A percentile compares a stretch with the other conserved stretches of the same genome.
phyloP scores from a whole-genome alignment of 208 protist genomes.

The Leishmania turanica region DNA sequence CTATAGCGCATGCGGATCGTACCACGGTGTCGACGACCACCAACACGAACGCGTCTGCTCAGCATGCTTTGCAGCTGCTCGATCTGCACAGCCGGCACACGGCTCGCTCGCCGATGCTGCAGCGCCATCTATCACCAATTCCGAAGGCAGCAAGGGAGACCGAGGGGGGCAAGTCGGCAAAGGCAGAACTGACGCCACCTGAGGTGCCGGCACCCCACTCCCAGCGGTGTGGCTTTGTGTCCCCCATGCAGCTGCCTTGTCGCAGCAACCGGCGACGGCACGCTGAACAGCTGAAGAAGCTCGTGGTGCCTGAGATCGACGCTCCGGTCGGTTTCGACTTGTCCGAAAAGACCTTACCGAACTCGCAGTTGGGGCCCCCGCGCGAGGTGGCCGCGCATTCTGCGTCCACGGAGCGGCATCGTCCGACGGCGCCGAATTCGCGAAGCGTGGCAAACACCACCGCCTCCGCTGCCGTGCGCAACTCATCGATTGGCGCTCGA shows the following conservation, averaged over 20 bases:
- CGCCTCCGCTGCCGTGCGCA: neutral
- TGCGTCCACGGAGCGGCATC: conserved; percentile 3
- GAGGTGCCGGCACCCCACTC: neutral
- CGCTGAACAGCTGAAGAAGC: neutral
- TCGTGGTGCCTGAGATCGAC: neutral
- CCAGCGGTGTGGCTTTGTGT: conserved; percentile 12
- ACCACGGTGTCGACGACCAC: neutral
- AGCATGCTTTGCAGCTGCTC: conserved; percentile 26
- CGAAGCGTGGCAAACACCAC: neutral
- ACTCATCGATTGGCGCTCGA: conserved; percentile 1
- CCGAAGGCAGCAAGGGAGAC: neutral
- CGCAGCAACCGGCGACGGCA: neutral
- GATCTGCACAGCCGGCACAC: conserved; percentile 15
- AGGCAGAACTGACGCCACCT: neutral
- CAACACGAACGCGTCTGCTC: conserved; percentile 6
- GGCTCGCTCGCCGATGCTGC: neutral
- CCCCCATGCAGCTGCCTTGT: conserved; percentile 2
- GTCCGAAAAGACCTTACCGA: neutral
- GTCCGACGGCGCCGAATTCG: conserved; percentile 2
- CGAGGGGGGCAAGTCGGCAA: neutral
- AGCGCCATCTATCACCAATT: conserved; percentile 5
- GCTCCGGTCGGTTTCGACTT: neutral
- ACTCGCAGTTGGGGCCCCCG: neutral
- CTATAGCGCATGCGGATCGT: neutral
- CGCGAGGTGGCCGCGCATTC: conserved; percentile 11